These are phyloP conservation scores for Penicillium chermesinum DNA, from an alignment of 495 filamentous ascomycete species.

Conservation along the genomic window DNA sequence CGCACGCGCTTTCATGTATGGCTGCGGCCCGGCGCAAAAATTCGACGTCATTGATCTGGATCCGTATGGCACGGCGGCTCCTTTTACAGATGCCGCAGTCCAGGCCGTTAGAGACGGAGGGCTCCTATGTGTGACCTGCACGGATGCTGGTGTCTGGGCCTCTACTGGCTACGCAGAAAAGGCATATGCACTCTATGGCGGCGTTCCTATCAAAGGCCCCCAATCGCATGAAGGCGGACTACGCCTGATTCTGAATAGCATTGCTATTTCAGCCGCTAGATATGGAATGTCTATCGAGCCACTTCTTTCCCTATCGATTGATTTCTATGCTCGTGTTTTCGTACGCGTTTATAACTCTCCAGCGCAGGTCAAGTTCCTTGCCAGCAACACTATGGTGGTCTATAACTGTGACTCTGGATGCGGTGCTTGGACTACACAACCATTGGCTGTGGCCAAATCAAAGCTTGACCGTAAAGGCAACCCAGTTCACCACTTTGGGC, in stretches of 20 bases:
- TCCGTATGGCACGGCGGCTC: conserved; percentile 86
- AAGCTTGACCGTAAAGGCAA: conserved; percentile 63
- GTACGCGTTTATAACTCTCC: conserved; percentile 74
- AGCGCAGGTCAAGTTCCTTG: conserved; percentile 79
- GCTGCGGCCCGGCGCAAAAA: conserved; percentile 32
- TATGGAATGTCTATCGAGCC: conserved; percentile 93
- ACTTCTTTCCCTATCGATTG: conserved; percentile 84
- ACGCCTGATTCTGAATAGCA: conserved; percentile 72
- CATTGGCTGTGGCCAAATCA: conserved; percentile 59
- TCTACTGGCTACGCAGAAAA: conserved; percentile 93
- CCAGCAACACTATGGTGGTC: conserved; percentile 85
- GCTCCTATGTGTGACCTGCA: conserved; percentile 91
- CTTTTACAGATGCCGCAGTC: conserved; percentile 86
- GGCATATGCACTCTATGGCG: conserved; percentile 84
- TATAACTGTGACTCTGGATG: conserved; percentile 89
- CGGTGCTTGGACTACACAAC: conserved; percentile 78
- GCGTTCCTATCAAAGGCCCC: conserved; percentile 72
- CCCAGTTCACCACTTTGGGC: conserved; percentile 66
- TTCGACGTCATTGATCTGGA: conserved; percentile 97
- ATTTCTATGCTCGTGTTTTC: conserved; percentile 92
- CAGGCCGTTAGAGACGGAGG: conserved; percentile 81
- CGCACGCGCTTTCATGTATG: conserved; percentile 88
- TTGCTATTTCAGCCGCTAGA: conserved; percentile 71
- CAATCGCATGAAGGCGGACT: conserved; percentile 88
- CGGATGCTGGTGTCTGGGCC: conserved; percentile 89